Evolutionary conservation across 73 alveolate genomes (phyloP), one percentile per base, ranked within the genome.

Genomic region (Effrenium voratum): DNA sequence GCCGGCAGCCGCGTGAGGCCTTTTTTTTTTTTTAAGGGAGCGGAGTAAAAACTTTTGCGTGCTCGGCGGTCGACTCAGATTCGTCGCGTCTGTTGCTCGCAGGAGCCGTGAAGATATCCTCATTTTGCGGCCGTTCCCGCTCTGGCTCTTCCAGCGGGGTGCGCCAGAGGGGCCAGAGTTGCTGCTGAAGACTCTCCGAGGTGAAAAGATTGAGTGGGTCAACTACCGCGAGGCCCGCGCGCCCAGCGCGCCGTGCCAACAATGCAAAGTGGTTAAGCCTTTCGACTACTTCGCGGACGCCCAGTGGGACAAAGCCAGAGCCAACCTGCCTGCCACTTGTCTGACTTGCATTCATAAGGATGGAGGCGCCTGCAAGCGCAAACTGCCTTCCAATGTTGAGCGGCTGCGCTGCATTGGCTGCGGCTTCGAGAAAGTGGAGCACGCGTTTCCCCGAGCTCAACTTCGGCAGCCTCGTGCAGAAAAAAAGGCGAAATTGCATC

Each of bases 121-220:
- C 49, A 85, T 85, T 32, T 43, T 85, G 46, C n/a, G 94, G 66
- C 82, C 94, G 13, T 85, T 85, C 50, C 94, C 94, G 5, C 59
- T 2, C 26, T 85, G 80, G 84, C 85, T 88, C 59, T 88, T 36
- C 50, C 44, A n/a, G n/a, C 63, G 86, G 22, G 80, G 80, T 12
- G 68, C 49, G 41, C 6, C 95, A 1, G 86, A 88, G 3, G 95
- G 95, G 6, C 86, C 95, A 28, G 36, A 24, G 49, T 52, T 88
- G 49, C 85, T 88, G 13, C 75, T 88, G n/a, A n/a, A n/a, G n/a
- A n/a, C n/a, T n/a, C n/a, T n/a, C n/a, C n/a, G n/a, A n/a, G n/a
- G n/a, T n/a, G n/a, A n/a, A n/a, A n/a, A n/a, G n/a, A n/a, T n/a
- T n/a, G 95, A 88, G 28, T 88, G 95, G 95, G 10, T 32, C 30